Evolutionary conservation across 2,329 filamentous ascomycete species (phyloP).

Genomic region (Pseudovirgaria hyperparasitica): DNA sequence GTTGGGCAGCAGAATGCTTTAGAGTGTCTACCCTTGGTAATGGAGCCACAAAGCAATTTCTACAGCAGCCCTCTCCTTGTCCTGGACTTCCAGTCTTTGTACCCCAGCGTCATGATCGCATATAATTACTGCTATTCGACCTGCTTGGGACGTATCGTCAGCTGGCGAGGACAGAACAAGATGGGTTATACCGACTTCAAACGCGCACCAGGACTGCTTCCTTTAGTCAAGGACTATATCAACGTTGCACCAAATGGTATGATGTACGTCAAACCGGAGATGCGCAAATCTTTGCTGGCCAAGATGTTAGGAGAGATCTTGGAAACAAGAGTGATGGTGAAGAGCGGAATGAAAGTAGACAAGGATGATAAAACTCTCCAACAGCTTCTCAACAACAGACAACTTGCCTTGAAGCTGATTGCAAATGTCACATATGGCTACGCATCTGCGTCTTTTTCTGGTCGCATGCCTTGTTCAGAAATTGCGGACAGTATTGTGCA

Average conservation of each 20-base stretch:
- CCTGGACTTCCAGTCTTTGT: constrained; percentile 89
- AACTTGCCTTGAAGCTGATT: constrained; percentile 85
- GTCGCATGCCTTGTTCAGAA: constrained; percentile 93
- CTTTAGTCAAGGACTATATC: constrained; percentile 69
- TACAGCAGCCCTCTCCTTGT: constrained; percentile 84
- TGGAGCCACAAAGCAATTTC: constrained; percentile 93
- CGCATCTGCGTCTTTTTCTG: constrained; percentile 91
- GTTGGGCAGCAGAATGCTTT: constrained; percentile 89
- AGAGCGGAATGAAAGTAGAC: constrained; percentile 88
- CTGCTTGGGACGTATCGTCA: constrained; percentile 71
- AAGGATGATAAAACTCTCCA: constrained; percentile 80
- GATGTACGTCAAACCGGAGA: constrained; percentile 78
- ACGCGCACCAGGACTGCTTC: constrained; percentile 60
- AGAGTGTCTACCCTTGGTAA: constrained; percentile 87
- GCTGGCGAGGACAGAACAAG: constrained; percentile 85
- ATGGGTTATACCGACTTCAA: constrained; percentile 88
- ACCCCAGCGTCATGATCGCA: constrained; percentile 96
- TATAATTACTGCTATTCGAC: constrained; percentile 99
- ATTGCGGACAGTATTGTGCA: constrained; percentile 98
- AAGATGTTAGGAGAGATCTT: constrained; percentile 96
- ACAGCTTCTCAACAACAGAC: constrained; percentile 80
- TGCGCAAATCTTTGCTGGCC: constrained; percentile 80
- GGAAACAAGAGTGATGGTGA: constrained; percentile 95
- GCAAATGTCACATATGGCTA: constrained; percentile 99
- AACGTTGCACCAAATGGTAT: constrained; percentile 94